A percentile compares a stretch with the other conserved stretches of the same genome.
Conservation (phyloP, 1,139 yeast genomes). For the Blastobotrys capitulatus region DNA sequence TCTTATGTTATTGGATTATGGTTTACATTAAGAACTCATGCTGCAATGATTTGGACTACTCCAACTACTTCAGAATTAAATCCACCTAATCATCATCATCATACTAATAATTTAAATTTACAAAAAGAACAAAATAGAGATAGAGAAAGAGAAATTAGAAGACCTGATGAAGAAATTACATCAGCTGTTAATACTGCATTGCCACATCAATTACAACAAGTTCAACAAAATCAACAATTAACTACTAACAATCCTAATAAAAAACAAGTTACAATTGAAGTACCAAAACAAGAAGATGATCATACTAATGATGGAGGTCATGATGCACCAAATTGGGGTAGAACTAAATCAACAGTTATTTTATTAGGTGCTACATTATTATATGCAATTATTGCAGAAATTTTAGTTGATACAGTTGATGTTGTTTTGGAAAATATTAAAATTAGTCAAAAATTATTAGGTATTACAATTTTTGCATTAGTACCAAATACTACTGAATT, state of each 20-base stretch:
- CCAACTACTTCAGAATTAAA: slow-evolving; percentile 40
- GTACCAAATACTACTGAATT: slow-evolving; percentile 98
- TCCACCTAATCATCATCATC: slow-evolving; percentile 1
- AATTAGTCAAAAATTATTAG: slow-evolving; percentile 83
- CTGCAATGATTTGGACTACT: slow-evolving; percentile 91
- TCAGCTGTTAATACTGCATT: neutral
- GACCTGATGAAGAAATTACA: neutral
- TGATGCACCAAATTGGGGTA: slow-evolving; percentile 97
- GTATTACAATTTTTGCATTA: slow-evolving; percentile 88
- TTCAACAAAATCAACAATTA: neutral
- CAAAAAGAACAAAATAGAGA: neutral
- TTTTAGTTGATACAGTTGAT: slow-evolving; percentile 90
- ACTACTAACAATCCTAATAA: neutral
- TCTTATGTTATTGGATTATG: slow-evolving; percentile 88
- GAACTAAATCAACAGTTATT: slow-evolving; percentile 78
- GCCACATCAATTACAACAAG: neutral
- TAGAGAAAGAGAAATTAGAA: neutral
- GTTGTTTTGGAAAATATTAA: slow-evolving; percentile 72
- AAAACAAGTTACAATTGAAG: slow-evolving; percentile 18
- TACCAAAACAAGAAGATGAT: slow-evolving; percentile 8
- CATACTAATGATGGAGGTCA: slow-evolving; percentile 54
- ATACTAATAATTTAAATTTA: too few species aligned
- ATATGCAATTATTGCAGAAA: slow-evolving; percentile 93
- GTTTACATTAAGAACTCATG: slow-evolving; percentile 93
- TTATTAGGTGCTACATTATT: slow-evolving; percentile 76